These are phyloP conservation scores for Sporisorium iseilematis-ciliati DNA, from an alignment of 1,284 basidiomycete species.

Conservation along the genomic window DNA sequence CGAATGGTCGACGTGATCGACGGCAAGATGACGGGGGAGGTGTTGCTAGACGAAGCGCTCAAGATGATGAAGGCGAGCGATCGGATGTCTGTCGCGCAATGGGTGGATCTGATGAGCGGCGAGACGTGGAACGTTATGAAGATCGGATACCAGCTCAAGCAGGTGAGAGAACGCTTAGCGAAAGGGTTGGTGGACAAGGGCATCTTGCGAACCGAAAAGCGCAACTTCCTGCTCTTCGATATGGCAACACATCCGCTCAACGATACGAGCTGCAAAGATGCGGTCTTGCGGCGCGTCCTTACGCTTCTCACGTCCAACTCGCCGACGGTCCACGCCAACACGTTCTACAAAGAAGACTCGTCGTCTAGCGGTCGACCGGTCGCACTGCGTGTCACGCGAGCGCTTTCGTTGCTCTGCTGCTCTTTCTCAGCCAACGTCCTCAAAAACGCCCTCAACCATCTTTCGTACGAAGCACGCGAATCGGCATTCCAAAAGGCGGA, in stretches of 20 bases:
- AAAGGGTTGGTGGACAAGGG: slow-evolving; percentile 70
- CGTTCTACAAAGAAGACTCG: slow-evolving; percentile 61
- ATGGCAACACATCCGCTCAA: slow-evolving; percentile 69
- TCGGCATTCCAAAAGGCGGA: slow-evolving; percentile 63
- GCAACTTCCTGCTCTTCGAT: slow-evolving; percentile 69
- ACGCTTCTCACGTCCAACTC: slow-evolving; percentile 57
- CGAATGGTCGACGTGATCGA: slow-evolving; percentile 64
- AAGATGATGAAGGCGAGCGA: slow-evolving; percentile 65
- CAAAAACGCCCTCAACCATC: slow-evolving; percentile 66
- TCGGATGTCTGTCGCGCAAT: slow-evolving; percentile 60
- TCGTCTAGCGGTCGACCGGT: slow-evolving; percentile 29
- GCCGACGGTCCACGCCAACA: slow-evolving; percentile 48
- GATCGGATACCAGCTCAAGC: slow-evolving; percentile 68
- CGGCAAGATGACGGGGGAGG: slow-evolving; percentile 64
- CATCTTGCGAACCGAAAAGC: slow-evolving; percentile 68
- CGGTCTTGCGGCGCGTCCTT: slow-evolving; percentile 62
- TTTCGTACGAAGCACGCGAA: slow-evolving; percentile 63
- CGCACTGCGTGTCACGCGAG: slow-evolving; percentile 56
- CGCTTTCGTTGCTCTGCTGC: slow-evolving; percentile 64
- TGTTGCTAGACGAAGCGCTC: slow-evolving; percentile 66
- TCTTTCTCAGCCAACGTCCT: slow-evolving; percentile 66
- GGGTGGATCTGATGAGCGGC: slow-evolving; percentile 68
- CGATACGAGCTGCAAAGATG: slow-evolving; percentile 64
- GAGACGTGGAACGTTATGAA: slow-evolving; percentile 70
- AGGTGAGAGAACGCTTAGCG: slow-evolving; percentile 68